Evolutionary conservation across 495 filamentous ascomycete species (phyloP), one percentile per base, ranked within the genome.

Genomic region (Aspergillus nanangensis): DNA sequence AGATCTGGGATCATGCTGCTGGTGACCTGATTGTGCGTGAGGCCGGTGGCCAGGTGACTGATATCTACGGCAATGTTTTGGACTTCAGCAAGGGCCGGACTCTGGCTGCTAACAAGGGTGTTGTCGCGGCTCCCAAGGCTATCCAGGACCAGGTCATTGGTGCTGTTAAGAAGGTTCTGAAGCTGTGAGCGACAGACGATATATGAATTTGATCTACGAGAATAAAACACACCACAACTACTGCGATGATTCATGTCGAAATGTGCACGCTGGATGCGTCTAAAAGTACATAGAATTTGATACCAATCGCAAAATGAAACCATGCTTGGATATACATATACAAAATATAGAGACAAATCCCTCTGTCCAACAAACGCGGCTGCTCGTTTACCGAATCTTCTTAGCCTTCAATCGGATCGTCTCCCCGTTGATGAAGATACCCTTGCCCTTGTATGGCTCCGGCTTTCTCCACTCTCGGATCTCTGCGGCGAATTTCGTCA

Each of bases 1-100:
- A 99, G 77, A 97, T 99, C 52, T 99, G 93, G 93, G 93, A 99
- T 62, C 93, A 99, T 67, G 94, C 92, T 23, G 92, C 89, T n/a
- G 93, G 93, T 25, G 90, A 94, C 49, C 65, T 99, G 41, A 91
- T 99, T 54, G 90, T 96, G 9, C 78, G 90, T 38, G 93, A 99
- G 66, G 90, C 94, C 4, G 93, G 94, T 38, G 94, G 92, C 19
- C 73, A 86, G 57, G 93, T 98, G 25, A 94, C 86, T 14, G 93
- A 96, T 66, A 84, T 83, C 43, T 77, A 81, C 49, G 91, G 92
- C 35, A 81, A 82, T 55, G 69, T 78, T 31, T 71, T 99, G 51
- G 84, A 97, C 60, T 97, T 97, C 58, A 80, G 82, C 50, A 76
- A 82, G 44, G 93, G 93, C 41, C 77, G 92, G 66, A 96, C 91